A percentile compares a stretch with the other conserved stretches of the same genome.
These are phyloP conservation scores for Leccinum rimulosum DNA, from an alignment of 768 basidiomycete species.

Conservation along the genomic window DNA sequence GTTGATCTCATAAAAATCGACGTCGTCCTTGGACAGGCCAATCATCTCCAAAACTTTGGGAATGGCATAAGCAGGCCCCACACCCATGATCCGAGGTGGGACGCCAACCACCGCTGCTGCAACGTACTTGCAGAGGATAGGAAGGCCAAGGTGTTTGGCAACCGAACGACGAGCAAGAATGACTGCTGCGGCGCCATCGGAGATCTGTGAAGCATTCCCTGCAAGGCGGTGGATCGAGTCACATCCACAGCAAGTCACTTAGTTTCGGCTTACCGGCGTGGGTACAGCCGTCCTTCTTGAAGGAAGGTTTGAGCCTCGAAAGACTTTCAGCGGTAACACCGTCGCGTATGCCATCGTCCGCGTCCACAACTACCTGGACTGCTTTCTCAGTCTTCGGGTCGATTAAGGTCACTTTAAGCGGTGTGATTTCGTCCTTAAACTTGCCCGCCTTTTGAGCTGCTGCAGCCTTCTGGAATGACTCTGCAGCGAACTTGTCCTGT, in stretches of 20 bases:
- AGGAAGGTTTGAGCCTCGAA: constrained; percentile 82
- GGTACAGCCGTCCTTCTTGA: constrained; percentile 70
- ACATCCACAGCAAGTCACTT: neutral
- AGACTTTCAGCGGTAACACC: constrained; percentile 80
- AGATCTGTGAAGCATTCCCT: constrained; percentile 86
- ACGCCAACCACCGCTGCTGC: constrained; percentile 71
- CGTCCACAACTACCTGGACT: constrained; percentile 65
- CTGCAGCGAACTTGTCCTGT: constrained; percentile 86
- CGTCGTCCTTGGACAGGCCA: constrained; percentile 63
- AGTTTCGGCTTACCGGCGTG: constrained; percentile 54
- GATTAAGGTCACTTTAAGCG: constrained; percentile 64
- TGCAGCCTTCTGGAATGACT: constrained; percentile 82
- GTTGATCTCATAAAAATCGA: constrained; percentile 92
- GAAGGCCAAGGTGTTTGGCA: constrained; percentile 81
- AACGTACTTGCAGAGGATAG: constrained; percentile 84
- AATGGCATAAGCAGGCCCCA: constrained; percentile 88
- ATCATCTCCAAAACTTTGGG: constrained; percentile 67
- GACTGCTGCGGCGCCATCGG: constrained; percentile 91
- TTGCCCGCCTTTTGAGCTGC: constrained; percentile 76
- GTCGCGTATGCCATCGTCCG: constrained; percentile 83
- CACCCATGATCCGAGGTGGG: constrained; percentile 85
- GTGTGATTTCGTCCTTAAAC: constrained; percentile 83
- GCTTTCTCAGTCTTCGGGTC: constrained; percentile 76
- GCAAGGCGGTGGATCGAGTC: constrained; percentile 1
- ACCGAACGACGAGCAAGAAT: constrained; percentile 76